Base-by-base conservation (phyloP, 2,329 filamentous ascomycete species). In the Aspergillus japonicus region DNA sequence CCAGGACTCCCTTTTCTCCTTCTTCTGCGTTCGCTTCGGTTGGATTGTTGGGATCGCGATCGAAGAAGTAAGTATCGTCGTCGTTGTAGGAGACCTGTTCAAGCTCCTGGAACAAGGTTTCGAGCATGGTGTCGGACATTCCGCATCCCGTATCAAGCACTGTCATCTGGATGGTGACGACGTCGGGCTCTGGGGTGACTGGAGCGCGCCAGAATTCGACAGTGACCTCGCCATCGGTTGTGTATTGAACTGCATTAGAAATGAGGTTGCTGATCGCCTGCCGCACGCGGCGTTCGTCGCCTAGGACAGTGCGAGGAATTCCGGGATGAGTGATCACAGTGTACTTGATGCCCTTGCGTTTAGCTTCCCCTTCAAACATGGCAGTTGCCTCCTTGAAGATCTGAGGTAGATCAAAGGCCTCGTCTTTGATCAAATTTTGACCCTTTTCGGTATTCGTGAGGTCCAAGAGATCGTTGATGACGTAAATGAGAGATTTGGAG, bases 381-480 rank as follows among this genome's bases (percentile, higher is more conserved):
- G 90, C 85, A 0, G 89, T 89, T 0, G 91, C 91, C 72, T 96
- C 91, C n/a, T 80, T 80, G 2, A 96, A 81, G 1, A 90, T 94
- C 0, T 80, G 78, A 16, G 79, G 78, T 4, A 96, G 80, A 68
- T 96, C 87, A 53, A 96, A 92, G 0, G 88, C 77, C 69, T 96
- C 92, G 58, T 93, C 88, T 67, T 92, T 94, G 69, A 94, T 83
- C 3, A 96, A 77, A 1, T 87, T 84, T 51, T 89, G 88, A 0
- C 92, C 92, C 72, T 93, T 89, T 72, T 96, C 92, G 0, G 90
- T 89, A 70, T 96, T 95, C 1, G 93, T 96, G 31, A 96, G 79
- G 70, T 96, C 92, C 0, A 96, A 81, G 1, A 96, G 81, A 71
- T 96, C 92, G 65, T 96, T 96, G 77, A 96, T 96, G 10, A 96